Evolutionary conservation across 1,139 yeast species (phyloP).

Genomic region (Sugiyamaella japonica): DNA sequence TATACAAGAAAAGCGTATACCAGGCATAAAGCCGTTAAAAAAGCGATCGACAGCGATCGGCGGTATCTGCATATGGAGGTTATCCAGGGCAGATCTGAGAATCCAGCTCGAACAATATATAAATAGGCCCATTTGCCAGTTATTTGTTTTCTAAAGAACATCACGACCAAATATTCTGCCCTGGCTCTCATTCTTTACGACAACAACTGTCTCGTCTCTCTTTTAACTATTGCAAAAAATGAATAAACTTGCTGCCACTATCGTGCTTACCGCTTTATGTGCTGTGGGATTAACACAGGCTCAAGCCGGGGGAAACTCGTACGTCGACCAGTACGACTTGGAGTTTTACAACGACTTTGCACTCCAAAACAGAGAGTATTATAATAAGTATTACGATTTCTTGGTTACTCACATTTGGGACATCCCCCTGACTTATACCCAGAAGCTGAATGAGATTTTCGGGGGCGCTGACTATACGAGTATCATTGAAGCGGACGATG

Average conservation of each 20-base stretch:
- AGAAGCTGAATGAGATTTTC: slow-evolving; percentile 22
- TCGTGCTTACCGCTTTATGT: background rate
- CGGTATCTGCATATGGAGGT: background rate
- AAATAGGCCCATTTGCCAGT: background rate
- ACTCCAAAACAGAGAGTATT: slow-evolving; percentile 11
- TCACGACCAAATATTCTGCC: background rate
- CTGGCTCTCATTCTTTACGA: background rate
- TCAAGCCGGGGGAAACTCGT: background rate
- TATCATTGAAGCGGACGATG: slow-evolving; percentile 19
- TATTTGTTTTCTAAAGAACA: background rate
- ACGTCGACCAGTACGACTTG: slow-evolving; percentile 15
- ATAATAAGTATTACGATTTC: slow-evolving; percentile 20
- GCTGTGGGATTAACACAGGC: background rate
- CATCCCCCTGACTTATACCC: slow-evolving; percentile 21
- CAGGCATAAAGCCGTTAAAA: background rate
- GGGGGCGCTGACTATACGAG: slow-evolving; percentile 24
- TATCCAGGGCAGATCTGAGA: background rate
- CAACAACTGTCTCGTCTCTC: slow-evolving; percentile 1
- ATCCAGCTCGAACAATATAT: background rate
- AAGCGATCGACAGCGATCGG: background rate
- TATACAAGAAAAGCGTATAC: background rate
- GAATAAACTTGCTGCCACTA: slow-evolving; percentile 2
- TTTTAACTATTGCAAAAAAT: background rate
- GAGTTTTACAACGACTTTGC: slow-evolving; percentile 20
- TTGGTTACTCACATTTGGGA: slow-evolving; percentile 23